phyloP scores from a whole-genome alignment of 768 basidiomycete genomes.

The Coprinopsis marcescibilis region DNA sequence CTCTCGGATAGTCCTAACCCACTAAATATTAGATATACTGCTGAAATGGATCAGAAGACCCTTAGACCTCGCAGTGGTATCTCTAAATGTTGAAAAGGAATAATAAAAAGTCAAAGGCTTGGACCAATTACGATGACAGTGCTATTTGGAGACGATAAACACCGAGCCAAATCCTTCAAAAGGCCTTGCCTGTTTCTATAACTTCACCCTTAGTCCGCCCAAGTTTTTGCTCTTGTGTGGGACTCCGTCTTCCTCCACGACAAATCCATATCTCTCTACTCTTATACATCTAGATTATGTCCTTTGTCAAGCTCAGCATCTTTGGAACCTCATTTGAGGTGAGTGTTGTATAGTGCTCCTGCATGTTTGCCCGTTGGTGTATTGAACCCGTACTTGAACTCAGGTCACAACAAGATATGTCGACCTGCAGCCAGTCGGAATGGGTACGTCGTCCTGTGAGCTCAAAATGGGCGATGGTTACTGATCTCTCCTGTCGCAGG shows the following conservation, averaged over 20 bases:
- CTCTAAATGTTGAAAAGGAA: background rate
- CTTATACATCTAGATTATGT: constrained; percentile 42
- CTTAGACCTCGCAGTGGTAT: too few species aligned
- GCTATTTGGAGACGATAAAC: constrained; percentile 13
- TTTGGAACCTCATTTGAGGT: constrained; percentile 98
- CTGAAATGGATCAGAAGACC: background rate
- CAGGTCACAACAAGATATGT: constrained; percentile 98
- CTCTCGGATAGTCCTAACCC: background rate
- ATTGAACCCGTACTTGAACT: constrained; percentile 13
- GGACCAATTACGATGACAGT: background rate
- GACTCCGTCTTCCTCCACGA: constrained; percentile 1
- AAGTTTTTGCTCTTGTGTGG: constrained; percentile 6
- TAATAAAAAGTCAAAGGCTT: background rate
- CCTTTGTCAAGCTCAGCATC: constrained; percentile 96
- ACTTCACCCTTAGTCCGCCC: constrained; percentile 6
- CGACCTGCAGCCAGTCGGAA: constrained; percentile 97
- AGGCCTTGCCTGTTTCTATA: constrained; percentile 14
- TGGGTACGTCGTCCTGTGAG: constrained; percentile 60
- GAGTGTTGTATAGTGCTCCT: too few species aligned
- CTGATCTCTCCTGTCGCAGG: constrained; percentile 39
- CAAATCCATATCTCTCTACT: constrained; percentile 13
- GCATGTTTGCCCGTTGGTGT: too few species aligned
- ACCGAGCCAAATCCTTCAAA: constrained; percentile 18
- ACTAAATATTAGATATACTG: background rate
- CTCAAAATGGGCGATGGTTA: constrained; percentile 8